A percentile compares a stretch with the other conserved stretches of the same genome.
Evolutionary conservation across 495 filamentous ascomycete genomes (phyloP).

Genomic region (Pseudoneurospora amorphoporcata): DNA sequence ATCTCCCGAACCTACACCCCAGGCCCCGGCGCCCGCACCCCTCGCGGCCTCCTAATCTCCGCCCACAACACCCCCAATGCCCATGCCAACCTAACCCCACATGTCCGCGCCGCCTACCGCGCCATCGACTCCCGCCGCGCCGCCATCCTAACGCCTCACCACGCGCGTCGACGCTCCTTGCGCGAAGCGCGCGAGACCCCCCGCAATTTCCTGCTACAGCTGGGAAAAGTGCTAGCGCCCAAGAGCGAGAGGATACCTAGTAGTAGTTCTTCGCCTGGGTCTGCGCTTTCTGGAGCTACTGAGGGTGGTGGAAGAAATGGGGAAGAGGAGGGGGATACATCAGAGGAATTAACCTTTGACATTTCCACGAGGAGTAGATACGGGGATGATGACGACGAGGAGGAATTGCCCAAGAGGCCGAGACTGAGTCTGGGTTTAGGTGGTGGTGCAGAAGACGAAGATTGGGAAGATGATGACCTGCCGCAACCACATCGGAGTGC

Average conservation of each 20-base stretch:
- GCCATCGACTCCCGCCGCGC: conserved; percentile 61
- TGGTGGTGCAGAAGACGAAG: conserved; percentile 28
- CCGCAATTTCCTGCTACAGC: conserved; percentile 54
- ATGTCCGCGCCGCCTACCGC: conserved; percentile 53
- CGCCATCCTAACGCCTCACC: conserved; percentile 58
- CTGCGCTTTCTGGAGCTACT: conserved; percentile 2
- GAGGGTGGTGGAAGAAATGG: conserved; percentile 20
- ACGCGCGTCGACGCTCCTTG: conserved; percentile 54
- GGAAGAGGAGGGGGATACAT: background rate
- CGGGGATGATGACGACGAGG: conserved; percentile 56
- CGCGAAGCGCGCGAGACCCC: conserved; percentile 66
- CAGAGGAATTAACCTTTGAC: background rate
- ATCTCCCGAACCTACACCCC: conserved; percentile 19
- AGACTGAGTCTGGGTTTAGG: conserved; percentile 49
- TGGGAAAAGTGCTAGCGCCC: conserved; percentile 57
- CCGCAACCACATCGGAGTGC: conserved; percentile 53
- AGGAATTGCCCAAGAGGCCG: conserved; percentile 49
- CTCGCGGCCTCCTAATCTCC: conserved; percentile 24
- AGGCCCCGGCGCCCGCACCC: conserved; percentile 3
- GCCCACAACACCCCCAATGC: conserved; percentile 17
- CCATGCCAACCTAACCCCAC: conserved; percentile 44
- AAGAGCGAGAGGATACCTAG: conserved; percentile 38
- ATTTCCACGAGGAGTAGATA: background rate
- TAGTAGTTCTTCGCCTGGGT: background rate
- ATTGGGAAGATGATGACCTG: conserved; percentile 38